phyloP scores from a whole-genome alignment of 1,284 basidiomycete genomes.

The Pyrrhoderma lamaoense region DNA sequence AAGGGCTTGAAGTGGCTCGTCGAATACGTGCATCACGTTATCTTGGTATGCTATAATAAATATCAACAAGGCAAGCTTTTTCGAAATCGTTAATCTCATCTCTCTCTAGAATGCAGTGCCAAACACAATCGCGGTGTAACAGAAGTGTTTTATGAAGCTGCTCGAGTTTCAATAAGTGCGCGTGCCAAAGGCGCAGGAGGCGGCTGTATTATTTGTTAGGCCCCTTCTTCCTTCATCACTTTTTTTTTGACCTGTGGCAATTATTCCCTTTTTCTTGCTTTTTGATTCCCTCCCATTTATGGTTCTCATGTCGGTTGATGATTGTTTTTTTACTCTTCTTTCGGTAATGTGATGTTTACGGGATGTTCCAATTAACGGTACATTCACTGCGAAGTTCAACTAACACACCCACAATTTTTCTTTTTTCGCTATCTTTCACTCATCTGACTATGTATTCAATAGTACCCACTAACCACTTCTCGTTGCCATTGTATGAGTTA shows the following conservation, averaged over 20 bases:
- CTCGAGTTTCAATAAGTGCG: constrained; percentile 73
- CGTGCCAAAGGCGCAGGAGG: constrained; percentile 58
- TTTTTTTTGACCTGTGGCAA: neutral
- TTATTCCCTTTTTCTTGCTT: neutral
- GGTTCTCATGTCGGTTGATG: no score
- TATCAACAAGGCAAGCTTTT: neutral
- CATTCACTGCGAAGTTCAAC: neutral
- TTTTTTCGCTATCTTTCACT: neutral
- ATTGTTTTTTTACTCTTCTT: neutral
- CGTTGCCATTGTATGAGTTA: no score
- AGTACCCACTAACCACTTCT: neutral
- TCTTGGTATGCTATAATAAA: constrained; percentile 53
- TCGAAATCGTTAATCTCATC: neutral
- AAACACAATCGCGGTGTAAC: constrained; percentile 91
- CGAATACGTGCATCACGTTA: constrained; percentile 90
- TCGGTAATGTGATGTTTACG: neutral
- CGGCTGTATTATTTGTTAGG: constrained; percentile 23
- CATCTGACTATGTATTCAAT: neutral
- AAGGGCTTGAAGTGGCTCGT: constrained; percentile 80
- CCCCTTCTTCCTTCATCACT: neutral
- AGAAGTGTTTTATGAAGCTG: constrained; percentile 88
- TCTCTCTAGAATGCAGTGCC: constrained; percentile 79
- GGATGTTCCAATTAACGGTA: no score
- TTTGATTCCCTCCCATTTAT: neutral
- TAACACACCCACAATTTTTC: neutral